These are phyloP conservation scores for Botrytis tulipae DNA, from an alignment of 2,329 filamentous ascomycete genomes.

Conservation along the genomic window DNA sequence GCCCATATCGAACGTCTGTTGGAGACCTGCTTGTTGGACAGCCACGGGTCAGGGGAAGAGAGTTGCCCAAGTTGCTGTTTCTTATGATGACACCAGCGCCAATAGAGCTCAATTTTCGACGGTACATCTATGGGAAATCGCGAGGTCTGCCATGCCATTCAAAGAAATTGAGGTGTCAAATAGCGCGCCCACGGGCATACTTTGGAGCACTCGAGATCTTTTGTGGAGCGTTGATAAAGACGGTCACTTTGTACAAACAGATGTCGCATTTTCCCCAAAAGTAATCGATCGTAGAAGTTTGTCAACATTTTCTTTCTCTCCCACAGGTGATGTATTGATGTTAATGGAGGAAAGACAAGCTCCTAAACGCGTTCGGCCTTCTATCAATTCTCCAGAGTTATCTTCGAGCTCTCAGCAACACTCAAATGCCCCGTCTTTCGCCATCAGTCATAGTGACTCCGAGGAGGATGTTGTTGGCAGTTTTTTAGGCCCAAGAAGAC, in stretches of 20 bases:
- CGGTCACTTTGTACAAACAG: slow-evolving; percentile 61
- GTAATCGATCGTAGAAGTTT: slow-evolving; percentile 61
- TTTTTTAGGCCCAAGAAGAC: slow-evolving; percentile 53
- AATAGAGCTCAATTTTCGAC: slow-evolving; percentile 55
- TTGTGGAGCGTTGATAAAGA: slow-evolving; percentile 65
- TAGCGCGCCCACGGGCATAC: slow-evolving; percentile 53
- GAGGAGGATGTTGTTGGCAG: slow-evolving; percentile 62
- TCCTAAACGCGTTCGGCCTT: slow-evolving; percentile 44
- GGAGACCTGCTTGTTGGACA: slow-evolving; percentile 66
- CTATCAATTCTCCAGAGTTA: slow-evolving; percentile 33
- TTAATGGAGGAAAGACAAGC: slow-evolving; percentile 58
- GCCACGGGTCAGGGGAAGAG: slow-evolving; percentile 58
- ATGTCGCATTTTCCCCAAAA: slow-evolving; percentile 62
- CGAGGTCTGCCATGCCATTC: slow-evolving; percentile 63
- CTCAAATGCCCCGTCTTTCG: slow-evolving; percentile 50
- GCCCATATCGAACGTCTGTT: slow-evolving; percentile 57
- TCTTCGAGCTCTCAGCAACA: slow-evolving; percentile 41
- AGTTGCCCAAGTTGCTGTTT: slow-evolving; percentile 60
- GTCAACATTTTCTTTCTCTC: slow-evolving; percentile 60
- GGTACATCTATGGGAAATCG: slow-evolving; percentile 69
- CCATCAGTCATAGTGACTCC: slow-evolving; percentile 60
- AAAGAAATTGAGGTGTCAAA: slow-evolving; percentile 63
- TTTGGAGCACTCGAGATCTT: slow-evolving; percentile 65
- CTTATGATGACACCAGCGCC: slow-evolving; percentile 57
- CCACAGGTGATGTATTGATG: slow-evolving; percentile 58